Base-by-base conservation (phyloP, 2,329 filamentous ascomycete species). In the Microdochium trichocladiopsis region DNA sequence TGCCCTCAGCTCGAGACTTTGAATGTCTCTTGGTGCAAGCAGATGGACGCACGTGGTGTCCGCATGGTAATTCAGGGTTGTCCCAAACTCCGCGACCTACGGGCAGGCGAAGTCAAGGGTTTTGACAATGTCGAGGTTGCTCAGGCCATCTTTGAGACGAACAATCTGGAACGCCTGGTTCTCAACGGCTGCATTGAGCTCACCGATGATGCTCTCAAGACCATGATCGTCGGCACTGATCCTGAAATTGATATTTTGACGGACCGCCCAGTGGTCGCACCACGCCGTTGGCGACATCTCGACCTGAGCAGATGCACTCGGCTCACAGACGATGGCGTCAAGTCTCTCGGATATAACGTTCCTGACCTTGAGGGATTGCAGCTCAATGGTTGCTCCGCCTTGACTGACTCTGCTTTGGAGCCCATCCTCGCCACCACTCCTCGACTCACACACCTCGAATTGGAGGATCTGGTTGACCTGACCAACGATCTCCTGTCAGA, bases 11-110 rank as follows among this genome's bases (percentile, higher is more conserved):
- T 99, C n/a, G 86, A 95, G 67, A 78, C 82, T 52, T 78, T 97
- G 58, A 95, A 96, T 61, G 82, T 97, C 21, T 95, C 91, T 0
- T 97, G 93, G 90, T 99, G 94, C 72, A 85, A 84, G 58, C 87
- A 90, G 55, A 83, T 96, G 64, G 87, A 94, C 62, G 87, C 89
- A 9, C 75, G 80, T 12, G 92, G 91, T 4, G 73, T 97, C 51
- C 82, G 78, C 57, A 79, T 80, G 50, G 79, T 99, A 2, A 73
- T 96, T 1, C 76, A 87, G 54, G 79, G 79, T 2, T 97, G 94
- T 63, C 75, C 78, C 0, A 84, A 77, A 51, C 72, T 99, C 51
- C 86, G 76, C 51, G 92, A 97, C 60, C 74, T 99, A 25, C 82
- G 90, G 53, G 90, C 88, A 10, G 86, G 89, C 48, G 91, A 96